Conservation (phyloP, 371 early-diverging fungal genomes). For the Actinomortierella wolfii region DNA sequence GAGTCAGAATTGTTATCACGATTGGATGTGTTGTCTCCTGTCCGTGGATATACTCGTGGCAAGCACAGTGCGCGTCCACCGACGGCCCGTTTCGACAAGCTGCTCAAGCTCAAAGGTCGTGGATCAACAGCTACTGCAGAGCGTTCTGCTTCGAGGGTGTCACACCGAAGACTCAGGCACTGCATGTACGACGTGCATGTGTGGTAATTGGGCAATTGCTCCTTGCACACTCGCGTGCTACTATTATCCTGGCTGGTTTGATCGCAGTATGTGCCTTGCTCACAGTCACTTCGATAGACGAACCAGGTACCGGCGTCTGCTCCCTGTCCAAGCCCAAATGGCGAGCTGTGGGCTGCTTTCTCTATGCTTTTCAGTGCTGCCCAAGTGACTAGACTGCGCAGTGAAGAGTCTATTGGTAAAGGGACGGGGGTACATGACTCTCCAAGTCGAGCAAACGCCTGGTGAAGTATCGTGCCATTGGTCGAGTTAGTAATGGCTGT, state of each 20-base stretch:
- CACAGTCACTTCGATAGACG: conserved; percentile 20
- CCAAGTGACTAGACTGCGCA: no score
- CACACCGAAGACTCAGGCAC: conserved; percentile 23
- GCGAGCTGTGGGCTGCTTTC: no score
- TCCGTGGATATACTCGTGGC: no score
- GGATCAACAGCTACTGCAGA: no score
- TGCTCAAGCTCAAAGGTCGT: no score
- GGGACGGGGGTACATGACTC: conserved; percentile 19
- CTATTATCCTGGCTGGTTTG: no score
- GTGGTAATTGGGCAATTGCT: conserved; percentile 28
- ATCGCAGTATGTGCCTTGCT: conserved; percentile 21
- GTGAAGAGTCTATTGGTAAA: neutral
- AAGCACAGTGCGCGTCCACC: no score
- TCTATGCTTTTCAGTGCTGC: no score
- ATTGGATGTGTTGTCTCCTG: neutral
- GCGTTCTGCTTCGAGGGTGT: neutral
- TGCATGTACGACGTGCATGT: conserved; percentile 17
- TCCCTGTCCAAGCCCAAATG: conserved; percentile 1
- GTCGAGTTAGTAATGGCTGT: neutral
- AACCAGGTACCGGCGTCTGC: conserved; percentile 10
- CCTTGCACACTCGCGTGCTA: conserved; percentile 10
- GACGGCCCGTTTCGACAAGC: no score
- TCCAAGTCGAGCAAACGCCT: conserved; percentile 11
- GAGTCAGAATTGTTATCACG: neutral
- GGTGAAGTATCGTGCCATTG: neutral